phyloP scores from a whole-genome alignment of 352 stramenopile species.

The Phytophthora foliorum region DNA sequence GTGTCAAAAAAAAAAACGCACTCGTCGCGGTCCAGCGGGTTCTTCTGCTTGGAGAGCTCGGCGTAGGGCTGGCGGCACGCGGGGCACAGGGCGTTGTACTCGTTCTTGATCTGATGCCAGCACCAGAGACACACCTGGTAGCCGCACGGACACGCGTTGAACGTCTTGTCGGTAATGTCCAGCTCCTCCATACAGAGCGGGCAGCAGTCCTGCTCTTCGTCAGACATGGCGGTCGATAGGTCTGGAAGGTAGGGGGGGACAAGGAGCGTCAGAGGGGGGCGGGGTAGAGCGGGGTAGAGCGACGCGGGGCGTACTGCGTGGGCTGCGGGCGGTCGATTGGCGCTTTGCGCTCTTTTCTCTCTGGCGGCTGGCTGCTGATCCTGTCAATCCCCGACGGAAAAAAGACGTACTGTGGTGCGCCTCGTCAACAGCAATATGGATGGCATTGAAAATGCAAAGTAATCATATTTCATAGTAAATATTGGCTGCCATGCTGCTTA shows the following conservation, averaged over 20 bases:
- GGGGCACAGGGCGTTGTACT: conserved; percentile 98
- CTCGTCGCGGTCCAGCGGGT: conserved; percentile 96
- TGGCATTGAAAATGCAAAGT: no score
- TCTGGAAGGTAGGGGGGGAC: neutral
- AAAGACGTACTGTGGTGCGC: neutral
- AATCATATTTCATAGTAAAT: no score
- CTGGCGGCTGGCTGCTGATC: conserved; percentile 43
- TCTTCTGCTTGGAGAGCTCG: conserved; percentile 91
- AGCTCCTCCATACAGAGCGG: conserved; percentile 99
- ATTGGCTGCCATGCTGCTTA: no score
- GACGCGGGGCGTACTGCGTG: neutral
- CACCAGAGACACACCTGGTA: conserved; percentile 99
- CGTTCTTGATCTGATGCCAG: conserved; percentile 99
- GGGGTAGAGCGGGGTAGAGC: neutral
- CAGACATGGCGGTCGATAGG: conserved; percentile 50
- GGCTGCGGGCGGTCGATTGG: conserved; percentile 2
- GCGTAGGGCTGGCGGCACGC: conserved; percentile 98
- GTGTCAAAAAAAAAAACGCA: conserved; percentile 37
- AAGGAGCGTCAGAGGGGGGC: neutral
- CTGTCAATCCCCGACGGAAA: conserved; percentile 49
- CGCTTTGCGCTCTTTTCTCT: conserved; percentile 33
- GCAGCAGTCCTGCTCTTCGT: conserved; percentile 94
- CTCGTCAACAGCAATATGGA: no score
- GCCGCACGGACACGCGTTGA: conserved; percentile 98
- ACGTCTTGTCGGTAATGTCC: conserved; percentile 98